These are phyloP conservation scores for Galeopsis tetrahit DNA, from an alignment of 257 asterid species.

Conservation along the genomic window DNA sequence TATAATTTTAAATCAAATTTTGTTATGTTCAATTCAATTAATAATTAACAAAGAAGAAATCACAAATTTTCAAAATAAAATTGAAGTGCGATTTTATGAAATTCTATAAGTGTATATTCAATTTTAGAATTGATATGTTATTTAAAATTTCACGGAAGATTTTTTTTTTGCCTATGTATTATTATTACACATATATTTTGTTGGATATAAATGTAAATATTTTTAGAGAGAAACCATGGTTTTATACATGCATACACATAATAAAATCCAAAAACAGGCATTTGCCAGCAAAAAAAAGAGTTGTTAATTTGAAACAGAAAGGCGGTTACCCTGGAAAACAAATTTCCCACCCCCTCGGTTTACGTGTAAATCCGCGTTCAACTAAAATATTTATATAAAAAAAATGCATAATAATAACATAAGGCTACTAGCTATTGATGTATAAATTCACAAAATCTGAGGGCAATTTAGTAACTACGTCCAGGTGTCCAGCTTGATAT, in stretches of 20 bases:
- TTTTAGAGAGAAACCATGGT: not conserved
- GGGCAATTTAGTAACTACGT: not conserved
- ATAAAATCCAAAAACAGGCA: not conserved
- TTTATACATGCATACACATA: not conserved
- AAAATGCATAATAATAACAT: not conserved
- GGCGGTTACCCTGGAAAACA: conserved; percentile 11
- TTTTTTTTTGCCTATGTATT: no score
- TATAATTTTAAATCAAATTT: no score
- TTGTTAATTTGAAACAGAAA: not conserved
- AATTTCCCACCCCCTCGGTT: not conserved
- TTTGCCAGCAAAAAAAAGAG: conserved; percentile 10
- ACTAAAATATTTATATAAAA: not conserved
- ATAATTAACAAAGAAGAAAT: no score
- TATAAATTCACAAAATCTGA: not conserved
- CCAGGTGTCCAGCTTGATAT: conserved; percentile 24
- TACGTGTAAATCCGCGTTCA: not conserved
- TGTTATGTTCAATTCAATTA: no score
- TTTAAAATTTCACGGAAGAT: no score
- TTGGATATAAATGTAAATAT: no score
- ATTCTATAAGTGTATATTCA: no score
- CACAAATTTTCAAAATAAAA: no score
- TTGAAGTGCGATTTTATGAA: no score
- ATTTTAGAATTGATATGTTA: no score
- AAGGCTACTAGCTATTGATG: not conserved
- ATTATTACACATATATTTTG: no score